Conservation (phyloP, 2,329 filamentous ascomycete genomes). For the Xylaria hypoxylon region DNA sequence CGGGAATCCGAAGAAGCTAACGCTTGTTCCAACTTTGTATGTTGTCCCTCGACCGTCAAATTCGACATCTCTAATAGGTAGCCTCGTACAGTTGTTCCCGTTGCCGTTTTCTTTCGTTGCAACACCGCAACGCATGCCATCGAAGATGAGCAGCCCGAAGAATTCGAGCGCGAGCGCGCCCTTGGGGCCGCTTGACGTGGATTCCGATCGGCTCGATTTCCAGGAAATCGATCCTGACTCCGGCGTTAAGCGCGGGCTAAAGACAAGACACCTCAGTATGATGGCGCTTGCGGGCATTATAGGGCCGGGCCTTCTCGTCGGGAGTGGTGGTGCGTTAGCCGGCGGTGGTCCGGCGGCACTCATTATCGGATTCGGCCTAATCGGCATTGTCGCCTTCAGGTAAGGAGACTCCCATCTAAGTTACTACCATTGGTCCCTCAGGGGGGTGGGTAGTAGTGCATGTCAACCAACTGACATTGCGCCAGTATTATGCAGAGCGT, state of each 20-base stretch:
- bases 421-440: not conserved
- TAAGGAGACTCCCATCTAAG: slow-evolving; percentile 49
- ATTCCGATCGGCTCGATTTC: slow-evolving; percentile 52
- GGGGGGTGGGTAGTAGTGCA: not conserved
- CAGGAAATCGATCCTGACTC: slow-evolving; percentile 67
- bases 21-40: slow-evolving; percentile 1
- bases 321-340: slow-evolving; percentile 75
- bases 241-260: slow-evolving; percentile 76
- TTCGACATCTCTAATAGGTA: slow-evolving; percentile 2
- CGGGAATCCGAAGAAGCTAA: slow-evolving; percentile 10
- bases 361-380: slow-evolving; percentile 78
- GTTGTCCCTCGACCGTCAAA: not conserved
- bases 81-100: not conserved
- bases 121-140: not conserved
- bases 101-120: not conserved
- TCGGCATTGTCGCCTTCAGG: slow-evolving; percentile 72
- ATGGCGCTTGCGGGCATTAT: slow-evolving; percentile 72
- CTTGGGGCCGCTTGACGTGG: slow-evolving; percentile 30
- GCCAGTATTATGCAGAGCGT: slow-evolving; percentile 76
- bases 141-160: slow-evolving; percentile 32
- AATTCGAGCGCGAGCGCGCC: slow-evolving; percentile 22
- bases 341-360: slow-evolving; percentile 77
- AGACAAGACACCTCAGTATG: slow-evolving; percentile 73
- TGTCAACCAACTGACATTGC: slow-evolving; percentile 24
- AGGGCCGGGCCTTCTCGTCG: slow-evolving; percentile 78